phyloP scores from a whole-genome alignment of 139 green algal genomes.

The Chlamydomonas eustigma region DNA sequence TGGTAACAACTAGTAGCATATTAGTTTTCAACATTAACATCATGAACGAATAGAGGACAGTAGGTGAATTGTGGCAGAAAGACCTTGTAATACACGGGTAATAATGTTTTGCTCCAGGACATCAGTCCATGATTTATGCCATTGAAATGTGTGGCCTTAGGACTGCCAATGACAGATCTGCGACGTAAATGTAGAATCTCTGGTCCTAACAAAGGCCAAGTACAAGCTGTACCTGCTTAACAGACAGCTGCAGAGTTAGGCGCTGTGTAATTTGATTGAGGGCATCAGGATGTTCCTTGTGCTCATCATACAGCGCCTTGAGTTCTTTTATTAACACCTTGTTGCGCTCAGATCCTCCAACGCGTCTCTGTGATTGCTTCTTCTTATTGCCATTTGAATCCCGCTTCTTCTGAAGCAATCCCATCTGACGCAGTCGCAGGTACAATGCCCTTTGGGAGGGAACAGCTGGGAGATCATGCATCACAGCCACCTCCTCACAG shows the following conservation, averaged over 20 bases:
- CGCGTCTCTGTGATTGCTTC: background rate
- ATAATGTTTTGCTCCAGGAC: too few relatives aligned
- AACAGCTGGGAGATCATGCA: background rate
- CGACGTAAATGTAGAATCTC: too few relatives aligned
- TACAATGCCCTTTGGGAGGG: background rate
- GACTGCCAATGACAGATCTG: too few relatives aligned
- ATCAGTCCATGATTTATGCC: too few relatives aligned
- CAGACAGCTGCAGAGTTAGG: constrained; percentile 27
- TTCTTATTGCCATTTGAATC: background rate
- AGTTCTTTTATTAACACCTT: background rate
- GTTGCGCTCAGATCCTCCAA: background rate
- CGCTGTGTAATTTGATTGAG: constrained; percentile 39
- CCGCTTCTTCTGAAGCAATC: background rate
- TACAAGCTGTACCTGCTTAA: constrained; percentile 29
- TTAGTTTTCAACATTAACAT: too few relatives aligned
- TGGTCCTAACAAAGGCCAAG: too few relatives aligned
- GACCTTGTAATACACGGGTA: too few relatives aligned
- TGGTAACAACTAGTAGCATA: too few relatives aligned
- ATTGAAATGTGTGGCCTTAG: too few relatives aligned
- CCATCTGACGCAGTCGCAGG: background rate
- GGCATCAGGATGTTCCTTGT: constrained; percentile 10
- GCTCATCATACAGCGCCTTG: constrained; percentile 18
- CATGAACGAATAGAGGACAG: too few relatives aligned
- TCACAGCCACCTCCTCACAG: background rate
- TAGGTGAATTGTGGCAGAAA: too few relatives aligned